Evolutionary conservation across 140 eudicot genomes (phyloP).

Genomic region (Bidens hawaiensis): DNA sequence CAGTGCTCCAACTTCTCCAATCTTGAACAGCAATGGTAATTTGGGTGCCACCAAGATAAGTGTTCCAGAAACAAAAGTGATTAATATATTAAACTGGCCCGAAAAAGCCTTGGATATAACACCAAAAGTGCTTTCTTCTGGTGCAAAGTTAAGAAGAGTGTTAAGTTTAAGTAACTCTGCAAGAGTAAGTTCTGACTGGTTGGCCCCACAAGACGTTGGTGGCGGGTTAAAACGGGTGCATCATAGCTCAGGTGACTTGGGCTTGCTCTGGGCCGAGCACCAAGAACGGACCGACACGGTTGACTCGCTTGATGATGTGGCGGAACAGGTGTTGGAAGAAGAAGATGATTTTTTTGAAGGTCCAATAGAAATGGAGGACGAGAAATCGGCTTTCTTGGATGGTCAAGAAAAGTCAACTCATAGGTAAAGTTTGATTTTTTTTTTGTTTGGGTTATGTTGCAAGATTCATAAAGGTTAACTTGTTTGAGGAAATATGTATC

Average conservation of each 20-base stretch:
- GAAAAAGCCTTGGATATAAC: conserved; percentile 60
- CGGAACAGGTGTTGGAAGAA: conserved; percentile 51
- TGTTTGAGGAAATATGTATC: conserved; percentile 6
- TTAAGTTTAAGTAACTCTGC: conserved; percentile 60
- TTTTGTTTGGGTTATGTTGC: conserved; percentile 1
- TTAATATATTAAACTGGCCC: conserved; percentile 68
- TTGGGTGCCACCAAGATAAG: conserved; percentile 4
- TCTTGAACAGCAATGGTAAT: conserved; percentile 35
- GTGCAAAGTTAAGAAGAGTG: conserved; percentile 58
- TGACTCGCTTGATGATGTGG: conserved; percentile 43
- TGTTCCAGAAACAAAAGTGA: conserved; percentile 29
- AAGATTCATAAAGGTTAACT: not conserved
- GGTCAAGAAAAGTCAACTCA: conserved; percentile 32
- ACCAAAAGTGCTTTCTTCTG: conserved; percentile 48
- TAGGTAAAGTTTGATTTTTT: conserved; percentile 12
- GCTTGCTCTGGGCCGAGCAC: conserved; percentile 47
- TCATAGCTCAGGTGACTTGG: conserved; percentile 75
- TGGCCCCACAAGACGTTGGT: conserved; percentile 26
- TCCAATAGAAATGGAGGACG: conserved; percentile 19
- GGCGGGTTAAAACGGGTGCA: conserved; percentile 60
- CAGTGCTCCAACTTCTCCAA: conserved; percentile 96
- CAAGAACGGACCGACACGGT: conserved; percentile 40
- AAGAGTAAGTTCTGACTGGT: conserved; percentile 52
- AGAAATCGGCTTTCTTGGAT: conserved; percentile 8
- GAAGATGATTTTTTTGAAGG: conserved; percentile 59